Conservation (phyloP, 2,329 filamentous ascomycete genomes). For the Rhynchosporium agropyri region DNA sequence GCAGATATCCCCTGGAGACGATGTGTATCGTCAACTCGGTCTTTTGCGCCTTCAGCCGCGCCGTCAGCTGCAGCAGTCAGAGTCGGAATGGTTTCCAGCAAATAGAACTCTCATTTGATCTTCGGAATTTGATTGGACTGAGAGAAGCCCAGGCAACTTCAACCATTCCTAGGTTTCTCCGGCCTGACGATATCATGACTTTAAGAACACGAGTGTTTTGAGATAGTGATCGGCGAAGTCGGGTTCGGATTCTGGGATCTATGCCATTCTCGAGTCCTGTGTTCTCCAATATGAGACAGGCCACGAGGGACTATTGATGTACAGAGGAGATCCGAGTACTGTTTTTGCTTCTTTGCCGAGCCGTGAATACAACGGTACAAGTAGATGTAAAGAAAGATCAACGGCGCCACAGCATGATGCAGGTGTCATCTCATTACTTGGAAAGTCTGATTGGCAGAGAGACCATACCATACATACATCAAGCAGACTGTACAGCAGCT, state of each 20-base stretch:
- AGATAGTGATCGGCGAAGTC: too few relatives aligned
- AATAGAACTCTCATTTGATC: neutral
- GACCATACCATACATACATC: too few relatives aligned
- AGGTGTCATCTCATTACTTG: neutral
- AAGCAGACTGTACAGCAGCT: too few relatives aligned
- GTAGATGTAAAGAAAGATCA: neutral
- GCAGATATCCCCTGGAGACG: neutral
- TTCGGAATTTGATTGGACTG: conserved; percentile 1
- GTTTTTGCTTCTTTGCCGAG: conserved; percentile 4
- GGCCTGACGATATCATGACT: too few relatives aligned
- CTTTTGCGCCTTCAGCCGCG: conserved; percentile 5
- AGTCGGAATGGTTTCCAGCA: neutral
- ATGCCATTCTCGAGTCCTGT: neutral
- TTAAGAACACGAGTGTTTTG: too few relatives aligned
- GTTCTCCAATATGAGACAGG: neutral
- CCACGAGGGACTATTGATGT: neutral
- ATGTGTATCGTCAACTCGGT: neutral
- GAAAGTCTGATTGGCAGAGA: neutral
- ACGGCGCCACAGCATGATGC: neutral
- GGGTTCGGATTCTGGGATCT: neutral
- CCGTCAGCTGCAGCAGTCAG: neutral
- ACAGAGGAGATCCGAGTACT: neutral
- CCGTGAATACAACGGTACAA: conserved; percentile 5
- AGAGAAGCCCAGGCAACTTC: conserved; percentile 1
- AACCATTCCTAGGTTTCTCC: neutral